Conservation (phyloP, 2,329 filamentous ascomycete genomes). For the Aspergillus ochraceoroseus region DNA sequence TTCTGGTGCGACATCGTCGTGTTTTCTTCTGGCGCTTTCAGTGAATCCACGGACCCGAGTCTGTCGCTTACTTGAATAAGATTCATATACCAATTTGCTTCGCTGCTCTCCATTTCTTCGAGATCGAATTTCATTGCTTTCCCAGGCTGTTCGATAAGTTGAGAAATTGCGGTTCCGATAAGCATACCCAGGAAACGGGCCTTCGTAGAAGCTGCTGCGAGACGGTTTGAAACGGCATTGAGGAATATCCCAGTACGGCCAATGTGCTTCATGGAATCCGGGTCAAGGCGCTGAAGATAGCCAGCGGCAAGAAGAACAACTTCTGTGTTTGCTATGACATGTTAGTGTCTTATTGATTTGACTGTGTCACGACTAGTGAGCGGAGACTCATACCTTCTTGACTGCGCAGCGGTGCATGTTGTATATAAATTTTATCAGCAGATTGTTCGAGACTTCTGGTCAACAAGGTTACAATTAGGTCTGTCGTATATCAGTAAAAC, state of each 20-base stretch:
- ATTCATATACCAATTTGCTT: conserved; percentile 69
- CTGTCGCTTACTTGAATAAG: conserved; percentile 61
- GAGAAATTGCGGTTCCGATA: conserved; percentile 68
- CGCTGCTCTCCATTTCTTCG: conserved; percentile 67
- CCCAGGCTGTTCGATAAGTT: conserved; percentile 60
- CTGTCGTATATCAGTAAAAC: conserved; percentile 28
- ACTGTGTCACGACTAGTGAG: too few relatives aligned
- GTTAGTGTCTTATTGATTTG: too few relatives aligned
- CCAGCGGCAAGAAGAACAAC: conserved; percentile 71
- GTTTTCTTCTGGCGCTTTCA: conserved; percentile 36
- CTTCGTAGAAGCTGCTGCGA: conserved; percentile 68
- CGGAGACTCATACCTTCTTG: conserved; percentile 65
- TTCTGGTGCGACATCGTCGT: conserved; percentile 18
- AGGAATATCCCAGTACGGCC: conserved; percentile 70
- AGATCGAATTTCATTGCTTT: conserved; percentile 77
- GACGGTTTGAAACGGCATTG: conserved; percentile 74
- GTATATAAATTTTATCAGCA: conserved; percentile 80
- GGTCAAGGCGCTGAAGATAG: conserved; percentile 63
- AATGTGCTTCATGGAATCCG: conserved; percentile 62
- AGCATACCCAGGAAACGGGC: conserved; percentile 83
- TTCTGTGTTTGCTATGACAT: conserved; percentile 66
- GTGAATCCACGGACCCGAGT: conserved; percentile 53
- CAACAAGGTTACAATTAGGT: conserved; percentile 48
- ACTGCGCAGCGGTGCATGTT: conserved; percentile 73
- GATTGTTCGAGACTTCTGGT: conserved; percentile 68